phyloP scores from a whole-genome alignment of 2,329 filamentous ascomycete genomes.

The Botryosphaeria dothidea region DNA sequence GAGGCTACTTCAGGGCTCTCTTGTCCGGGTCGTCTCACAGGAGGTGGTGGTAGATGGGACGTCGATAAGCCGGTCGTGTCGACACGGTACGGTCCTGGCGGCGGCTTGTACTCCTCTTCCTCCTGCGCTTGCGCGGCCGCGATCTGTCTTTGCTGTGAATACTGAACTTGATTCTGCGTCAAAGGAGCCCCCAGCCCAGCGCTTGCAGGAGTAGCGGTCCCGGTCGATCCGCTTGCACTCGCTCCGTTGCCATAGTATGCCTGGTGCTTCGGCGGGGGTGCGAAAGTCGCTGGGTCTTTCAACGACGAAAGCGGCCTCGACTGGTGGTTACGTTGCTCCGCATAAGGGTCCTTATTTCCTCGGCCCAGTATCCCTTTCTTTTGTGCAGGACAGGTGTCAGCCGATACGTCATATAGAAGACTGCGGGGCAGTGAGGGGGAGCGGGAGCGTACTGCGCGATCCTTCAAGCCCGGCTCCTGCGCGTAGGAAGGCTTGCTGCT shows the following conservation, averaged over 20 bases:
- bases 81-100: conserved; percentile 65
- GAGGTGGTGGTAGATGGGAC: conserved; percentile 69
- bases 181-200: conserved; percentile 42
- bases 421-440: not conserved
- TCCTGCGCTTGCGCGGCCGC: conserved; percentile 34
- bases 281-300: conserved; percentile 76
- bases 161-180: conserved; percentile 38
- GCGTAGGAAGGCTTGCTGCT: not conserved
- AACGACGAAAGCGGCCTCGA: conserved; percentile 68
- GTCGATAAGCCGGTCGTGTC: conserved; percentile 73
- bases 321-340: conserved; percentile 48
- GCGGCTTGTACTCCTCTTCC: conserved; percentile 38
- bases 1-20: conserved; percentile 29
- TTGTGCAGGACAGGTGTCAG: not conserved
- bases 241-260: conserved; percentile 12
- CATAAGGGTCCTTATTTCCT: conserved; percentile 47
- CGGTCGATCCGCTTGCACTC: not conserved
- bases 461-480: conserved; percentile 1
- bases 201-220: not conserved
- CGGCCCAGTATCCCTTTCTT: conserved; percentile 62
- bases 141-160: conserved; percentile 39
- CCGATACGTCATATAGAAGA: conserved; percentile 22
- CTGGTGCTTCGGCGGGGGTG: conserved; percentile 70
- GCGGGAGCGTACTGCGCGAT: conserved; percentile 6
- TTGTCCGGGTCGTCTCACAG: conserved; percentile 50